Conservation (phyloP, 225 moss, liverwort and hornwort genomes). For the Climacium dendroides region DNA sequence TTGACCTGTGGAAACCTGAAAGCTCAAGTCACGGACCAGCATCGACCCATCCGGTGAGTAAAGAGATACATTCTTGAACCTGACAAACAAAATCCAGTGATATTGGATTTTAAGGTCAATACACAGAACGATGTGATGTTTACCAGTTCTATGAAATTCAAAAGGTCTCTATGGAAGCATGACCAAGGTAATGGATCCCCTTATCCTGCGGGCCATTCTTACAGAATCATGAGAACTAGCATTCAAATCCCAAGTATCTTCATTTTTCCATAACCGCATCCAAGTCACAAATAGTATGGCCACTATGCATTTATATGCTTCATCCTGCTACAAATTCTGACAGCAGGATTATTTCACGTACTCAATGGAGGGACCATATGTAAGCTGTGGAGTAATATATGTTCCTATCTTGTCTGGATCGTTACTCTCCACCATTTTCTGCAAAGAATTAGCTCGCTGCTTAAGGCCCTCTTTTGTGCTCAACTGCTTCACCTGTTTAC, state of each 20-base stretch:
- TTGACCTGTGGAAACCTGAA: constrained; percentile 19
- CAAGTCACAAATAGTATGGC: background rate
- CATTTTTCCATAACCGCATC: background rate
- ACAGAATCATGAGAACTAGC: background rate
- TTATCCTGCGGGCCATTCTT: background rate
- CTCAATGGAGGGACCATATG: no score
- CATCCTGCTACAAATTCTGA: background rate
- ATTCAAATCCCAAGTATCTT: background rate
- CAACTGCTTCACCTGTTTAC: background rate
- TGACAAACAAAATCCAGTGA: background rate
- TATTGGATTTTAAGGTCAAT: background rate
- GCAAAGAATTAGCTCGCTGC: no score
- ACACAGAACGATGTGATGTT: background rate
- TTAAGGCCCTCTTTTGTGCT: no score
- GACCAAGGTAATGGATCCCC: background rate
- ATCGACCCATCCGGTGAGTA: constrained; percentile 40
- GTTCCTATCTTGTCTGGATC: no score
- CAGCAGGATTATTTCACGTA: background rate
- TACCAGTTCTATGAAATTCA: background rate
- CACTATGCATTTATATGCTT: background rate
- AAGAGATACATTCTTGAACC: constrained; percentile 35
- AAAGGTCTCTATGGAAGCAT: background rate
- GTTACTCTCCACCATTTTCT: no score
- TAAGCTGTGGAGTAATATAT: no score
- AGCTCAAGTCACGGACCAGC: constrained; percentile 35